Evolutionary conservation across 2,329 filamentous ascomycete species (phyloP).

Genomic region (Torrubiella hemipterigena): DNA sequence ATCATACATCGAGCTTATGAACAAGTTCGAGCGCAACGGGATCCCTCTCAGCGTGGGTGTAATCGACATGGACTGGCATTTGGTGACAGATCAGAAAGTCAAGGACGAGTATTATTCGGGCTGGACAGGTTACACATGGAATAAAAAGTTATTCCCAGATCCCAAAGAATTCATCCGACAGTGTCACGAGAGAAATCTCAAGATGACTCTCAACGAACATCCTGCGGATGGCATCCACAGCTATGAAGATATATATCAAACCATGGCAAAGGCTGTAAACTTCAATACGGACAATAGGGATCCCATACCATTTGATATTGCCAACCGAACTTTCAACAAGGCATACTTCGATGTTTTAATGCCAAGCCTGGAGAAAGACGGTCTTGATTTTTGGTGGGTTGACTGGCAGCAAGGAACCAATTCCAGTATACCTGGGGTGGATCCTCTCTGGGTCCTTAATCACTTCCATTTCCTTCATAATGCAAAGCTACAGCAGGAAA

Average conservation of each 20-base stretch:
- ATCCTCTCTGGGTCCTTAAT: conserved; percentile 53
- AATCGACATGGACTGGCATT: conserved; percentile 57
- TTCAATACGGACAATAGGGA: conserved; percentile 36
- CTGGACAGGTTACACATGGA: conserved; percentile 47
- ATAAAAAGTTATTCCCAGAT: conserved; percentile 33
- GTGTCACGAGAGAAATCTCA: conserved; percentile 39
- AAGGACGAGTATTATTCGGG: conserved; percentile 21
- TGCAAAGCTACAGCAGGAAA: conserved; percentile 18
- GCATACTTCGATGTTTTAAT: conserved; percentile 48
- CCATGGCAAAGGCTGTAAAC: conserved; percentile 38
- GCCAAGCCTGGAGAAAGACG: conserved; percentile 39
- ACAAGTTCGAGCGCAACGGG: conserved; percentile 34
- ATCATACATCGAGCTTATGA: conserved; percentile 46
- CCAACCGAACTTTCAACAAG: conserved; percentile 39
- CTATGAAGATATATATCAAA: conserved; percentile 43
- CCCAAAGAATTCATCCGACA: conserved; percentile 37
- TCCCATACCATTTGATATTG: conserved; percentile 44
- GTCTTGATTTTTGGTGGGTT: conserved; percentile 55
- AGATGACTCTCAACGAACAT: conserved; percentile 48
- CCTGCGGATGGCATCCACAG: conserved; percentile 45
- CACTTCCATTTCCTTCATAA: conserved; percentile 51
- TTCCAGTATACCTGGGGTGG: conserved; percentile 43
- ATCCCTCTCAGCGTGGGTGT: conserved; percentile 49
- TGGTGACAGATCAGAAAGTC: conserved; percentile 34
- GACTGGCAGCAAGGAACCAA: conserved; percentile 54